phyloP scores from a whole-genome alignment of 2,329 filamentous ascomycete genomes.

The Sphaceloma murrayae region DNA sequence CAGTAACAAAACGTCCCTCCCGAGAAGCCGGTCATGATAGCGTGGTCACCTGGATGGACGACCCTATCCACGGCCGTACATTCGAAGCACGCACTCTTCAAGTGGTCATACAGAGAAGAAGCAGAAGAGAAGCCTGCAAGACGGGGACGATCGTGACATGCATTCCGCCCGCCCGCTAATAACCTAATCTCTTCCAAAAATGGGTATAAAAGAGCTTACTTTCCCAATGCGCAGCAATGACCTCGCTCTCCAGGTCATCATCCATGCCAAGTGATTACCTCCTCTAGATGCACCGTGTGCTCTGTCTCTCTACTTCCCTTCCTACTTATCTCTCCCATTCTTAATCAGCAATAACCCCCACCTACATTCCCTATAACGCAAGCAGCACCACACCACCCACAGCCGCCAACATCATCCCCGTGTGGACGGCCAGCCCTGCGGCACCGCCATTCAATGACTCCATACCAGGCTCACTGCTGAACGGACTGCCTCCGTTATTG shows the following conservation, averaged over 20 bases:
- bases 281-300: no score
- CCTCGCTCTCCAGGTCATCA: not conserved
- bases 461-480: constrained; percentile 26
- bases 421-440: not conserved
- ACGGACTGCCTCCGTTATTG: constrained; percentile 39
- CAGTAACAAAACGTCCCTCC: no score
- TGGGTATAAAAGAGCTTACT: constrained; percentile 8
- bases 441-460: not conserved
- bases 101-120: no score
- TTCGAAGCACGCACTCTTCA: no score
- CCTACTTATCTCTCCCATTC: not conserved
- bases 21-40: no score
- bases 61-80: no score
- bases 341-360: no score
- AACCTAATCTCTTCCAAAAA: not conserved
- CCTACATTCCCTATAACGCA: constrained; percentile 3
- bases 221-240: not conserved
- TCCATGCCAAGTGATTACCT: constrained; percentile 5
- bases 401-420: not conserved
- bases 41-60: no score
- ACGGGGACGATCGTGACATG: not conserved
- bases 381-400: not conserved
- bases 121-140: no score
- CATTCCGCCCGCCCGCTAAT: not conserved
- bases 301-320: not conserved